Evolutionary conservation across 2,329 filamentous ascomycete species (phyloP).

Genomic region (Laburnicola sp.): DNA sequence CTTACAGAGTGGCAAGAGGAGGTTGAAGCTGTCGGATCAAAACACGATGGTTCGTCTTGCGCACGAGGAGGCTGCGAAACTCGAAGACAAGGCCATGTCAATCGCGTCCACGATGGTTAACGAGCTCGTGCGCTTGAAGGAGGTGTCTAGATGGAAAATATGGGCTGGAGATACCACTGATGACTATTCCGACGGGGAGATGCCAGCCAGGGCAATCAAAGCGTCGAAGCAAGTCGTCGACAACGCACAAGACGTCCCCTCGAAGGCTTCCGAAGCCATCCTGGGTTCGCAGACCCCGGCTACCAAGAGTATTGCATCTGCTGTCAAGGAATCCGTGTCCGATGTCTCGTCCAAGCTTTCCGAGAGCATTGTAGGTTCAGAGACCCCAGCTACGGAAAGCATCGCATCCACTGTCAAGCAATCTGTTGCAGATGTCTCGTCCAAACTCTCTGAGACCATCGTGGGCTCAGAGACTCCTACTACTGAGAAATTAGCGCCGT

Average conservation of each 20-base stretch:
- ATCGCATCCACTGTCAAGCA: slow-evolving; percentile 22
- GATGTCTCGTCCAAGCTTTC: slow-evolving; percentile 38
- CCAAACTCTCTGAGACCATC: slow-evolving; percentile 29
- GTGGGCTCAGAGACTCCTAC: slow-evolving; percentile 15
- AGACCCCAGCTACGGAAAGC: slow-evolving; percentile 24
- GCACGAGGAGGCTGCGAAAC: slow-evolving; percentile 65
- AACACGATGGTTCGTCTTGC: slow-evolving; percentile 69
- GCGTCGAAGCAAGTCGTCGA: slow-evolving; percentile 49
- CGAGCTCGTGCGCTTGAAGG: slow-evolving; percentile 78
- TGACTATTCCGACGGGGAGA: slow-evolving; percentile 72
- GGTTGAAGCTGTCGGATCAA: slow-evolving; percentile 73
- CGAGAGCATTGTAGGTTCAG: slow-evolving; percentile 24
- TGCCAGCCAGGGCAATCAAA: slow-evolving; percentile 59
- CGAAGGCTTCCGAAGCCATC: slow-evolving; percentile 42
- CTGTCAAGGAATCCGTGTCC: slow-evolving; percentile 42
- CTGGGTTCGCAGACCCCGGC: slow-evolving; percentile 37
- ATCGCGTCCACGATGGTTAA: slow-evolving; percentile 76
- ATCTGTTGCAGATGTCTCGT: slow-evolving; percentile 22
- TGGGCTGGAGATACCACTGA: slow-evolving; percentile 71
- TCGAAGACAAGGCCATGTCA: slow-evolving; percentile 80
- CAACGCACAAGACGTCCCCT: slow-evolving; percentile 43
- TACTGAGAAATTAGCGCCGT: slow-evolving; percentile 22
- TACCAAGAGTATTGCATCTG: slow-evolving; percentile 43
- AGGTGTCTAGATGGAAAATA: slow-evolving; percentile 84
- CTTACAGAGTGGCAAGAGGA: slow-evolving; percentile 85